phyloP scores from a whole-genome alignment of 192 early-diverging fungal genomes.

The Coemansia pectinata region DNA sequence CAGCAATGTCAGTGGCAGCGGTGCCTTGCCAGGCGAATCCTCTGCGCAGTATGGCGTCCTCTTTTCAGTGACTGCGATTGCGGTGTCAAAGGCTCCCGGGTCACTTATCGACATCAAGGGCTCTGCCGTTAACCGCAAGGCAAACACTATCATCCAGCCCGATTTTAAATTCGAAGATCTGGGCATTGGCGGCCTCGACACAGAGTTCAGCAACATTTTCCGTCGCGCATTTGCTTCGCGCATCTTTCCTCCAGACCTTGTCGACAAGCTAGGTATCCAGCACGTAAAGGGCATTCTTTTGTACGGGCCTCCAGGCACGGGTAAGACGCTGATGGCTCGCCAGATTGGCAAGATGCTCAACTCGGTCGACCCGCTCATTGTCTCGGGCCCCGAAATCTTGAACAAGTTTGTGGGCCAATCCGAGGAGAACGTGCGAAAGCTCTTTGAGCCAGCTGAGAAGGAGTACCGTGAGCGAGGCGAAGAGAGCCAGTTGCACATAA shows the following conservation, averaged over 20 bases:
- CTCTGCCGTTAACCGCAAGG: constrained; percentile 56
- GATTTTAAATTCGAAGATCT: constrained; percentile 97
- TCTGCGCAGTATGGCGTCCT: constrained; percentile 62
- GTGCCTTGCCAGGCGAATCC: constrained; percentile 1
- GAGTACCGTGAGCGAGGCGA: constrained; percentile 95
- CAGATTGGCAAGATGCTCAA: constrained; percentile 99
- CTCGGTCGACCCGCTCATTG: constrained; percentile 88
- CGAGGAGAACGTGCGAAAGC: constrained; percentile 95
- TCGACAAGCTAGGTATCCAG: constrained; percentile 94
- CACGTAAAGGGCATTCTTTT: constrained; percentile 93
- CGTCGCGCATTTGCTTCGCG: constrained; percentile 96
- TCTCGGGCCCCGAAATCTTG: constrained; percentile 94
- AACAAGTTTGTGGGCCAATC: constrained; percentile 97
- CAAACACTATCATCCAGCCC: constrained; percentile 83
- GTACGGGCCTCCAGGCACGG: constrained; percentile 94
- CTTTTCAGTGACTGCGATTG: constrained; percentile 67
- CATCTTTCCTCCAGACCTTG: constrained; percentile 90
- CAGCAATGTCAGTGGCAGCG: constrained; percentile 2
- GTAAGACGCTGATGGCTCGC: constrained; percentile 96
- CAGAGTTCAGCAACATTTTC: constrained; percentile 93
- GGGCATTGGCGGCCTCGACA: constrained; percentile 96
- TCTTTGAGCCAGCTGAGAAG: constrained; percentile 91
- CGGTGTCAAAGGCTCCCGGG: constrained; percentile 69
- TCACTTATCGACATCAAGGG: constrained; percentile 78
- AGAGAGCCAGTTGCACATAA: constrained; percentile 90